Evolutionary conservation across 2,329 filamentous ascomycete genomes (phyloP).

Genomic region (Alternaria arbusti): DNA sequence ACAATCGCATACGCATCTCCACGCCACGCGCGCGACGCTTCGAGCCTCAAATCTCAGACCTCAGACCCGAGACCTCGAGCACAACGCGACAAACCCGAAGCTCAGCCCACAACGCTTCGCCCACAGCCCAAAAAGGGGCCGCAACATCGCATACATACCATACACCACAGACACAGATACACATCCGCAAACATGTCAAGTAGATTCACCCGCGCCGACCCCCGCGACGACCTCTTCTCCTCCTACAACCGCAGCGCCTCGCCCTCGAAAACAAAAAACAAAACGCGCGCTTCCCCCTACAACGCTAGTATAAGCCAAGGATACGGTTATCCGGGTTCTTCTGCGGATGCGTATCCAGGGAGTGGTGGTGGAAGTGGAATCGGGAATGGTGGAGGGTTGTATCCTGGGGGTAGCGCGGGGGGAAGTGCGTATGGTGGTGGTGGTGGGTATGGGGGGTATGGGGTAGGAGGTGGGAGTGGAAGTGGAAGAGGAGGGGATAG

Average conservation of each 20-base stretch:
- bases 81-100: neutral
- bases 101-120: neutral
- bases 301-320: constrained; percentile 30
- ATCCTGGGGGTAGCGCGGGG: constrained; percentile 7
- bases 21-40: neutral
- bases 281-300: constrained; percentile 28
- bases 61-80: no score
- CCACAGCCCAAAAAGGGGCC: no score
- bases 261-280: constrained; percentile 44
- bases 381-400: constrained; percentile 11
- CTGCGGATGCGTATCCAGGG: constrained; percentile 40
- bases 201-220: constrained; percentile 36
- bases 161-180: no score
- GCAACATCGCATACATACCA: no score
- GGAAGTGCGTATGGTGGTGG: neutral
- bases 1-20: neutral
- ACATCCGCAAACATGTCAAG: no score
- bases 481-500: neutral
- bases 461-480: constrained; percentile 2
- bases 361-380: constrained; percentile 11
- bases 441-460: constrained; percentile 8
- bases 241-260: constrained; percentile 48
- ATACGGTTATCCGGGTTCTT: constrained; percentile 22
- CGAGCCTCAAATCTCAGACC: neutral
- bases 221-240: constrained; percentile 50